Evolutionary conservation across 805 yeast genomes (phyloP), one percentile per base, ranked within the genome.

Genomic region (Candida lessepsii): DNA sequence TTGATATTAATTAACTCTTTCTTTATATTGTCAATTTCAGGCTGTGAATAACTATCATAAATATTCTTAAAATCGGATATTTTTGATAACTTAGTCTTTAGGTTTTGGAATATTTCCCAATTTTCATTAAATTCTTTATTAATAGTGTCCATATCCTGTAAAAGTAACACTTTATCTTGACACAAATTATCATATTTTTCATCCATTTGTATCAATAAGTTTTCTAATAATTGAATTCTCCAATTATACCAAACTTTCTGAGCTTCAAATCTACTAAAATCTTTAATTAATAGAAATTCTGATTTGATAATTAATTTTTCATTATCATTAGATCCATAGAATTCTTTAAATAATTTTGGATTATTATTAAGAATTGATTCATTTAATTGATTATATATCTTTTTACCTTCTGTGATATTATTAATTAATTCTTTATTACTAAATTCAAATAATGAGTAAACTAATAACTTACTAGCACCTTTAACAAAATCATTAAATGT

Each of bases 241-340:
- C 87, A 81, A 36, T 71, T 73, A 48, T 75, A 76, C 86, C 86
- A 81, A 0, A 73, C 73, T 27, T 68, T 70, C 42, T 65, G 68
- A 0, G 86, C 77, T 50, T 75, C 76, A 21, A 70, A 63, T 21
- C 78, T 64, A 1, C 85, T 67, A 43, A 60, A 73, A 21, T 68
- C 73, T 51, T 78, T 77, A 30, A 80, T 60, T 9, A 71, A 43
- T 42, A 69, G 72, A 35, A 80, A 66, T 44, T 75, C 75, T n/a
- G 70, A 58, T 26, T 67, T 69, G 68, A 78, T 65, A 2, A 54
- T 49, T 29, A 61, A 57, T 46, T 65, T 67, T 5, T 65, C 73
- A 26, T 59, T 60, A 2, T 60, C 56, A 5, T 61, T 48, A 1
- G 76, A 58, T 1, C 61, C 56, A 40, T 73, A 67, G 52, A 71